Base-by-base conservation (phyloP, 1,139 yeast species). In the Debaryomycetaceae sp. region DNA sequence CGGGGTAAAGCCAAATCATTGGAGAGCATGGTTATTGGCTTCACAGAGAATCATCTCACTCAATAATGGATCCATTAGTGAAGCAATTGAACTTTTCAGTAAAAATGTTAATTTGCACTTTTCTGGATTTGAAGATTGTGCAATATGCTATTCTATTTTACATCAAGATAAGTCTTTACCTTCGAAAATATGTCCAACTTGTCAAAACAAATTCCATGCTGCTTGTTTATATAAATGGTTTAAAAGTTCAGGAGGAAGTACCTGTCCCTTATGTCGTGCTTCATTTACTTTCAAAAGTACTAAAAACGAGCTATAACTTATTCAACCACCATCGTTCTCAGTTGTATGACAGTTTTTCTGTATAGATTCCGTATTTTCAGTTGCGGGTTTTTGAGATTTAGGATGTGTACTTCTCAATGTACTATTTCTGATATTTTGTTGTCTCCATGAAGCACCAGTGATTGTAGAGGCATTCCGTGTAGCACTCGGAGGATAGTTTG, bases 171-270 rank as follows among this genome's bases (percentile, higher is more conserved):
- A 87, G 55, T 84, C 96, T 4, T 73, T 92, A 45, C 98, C 99
- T 5, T 80, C 88, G 30, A 91, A 89, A 64, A 77, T 76, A 5
- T 92, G 99, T 64, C 73, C 84, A 11, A 89, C 96, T 0, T 92
- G 99, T 72, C 81, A 81, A 55, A 91, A 94, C 68, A 87, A 85
- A 61, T 92, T 91, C 72, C 99, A 92, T 60, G 84, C 96, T n/a
- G 96, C 94, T 8, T 92, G 99, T 72, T 72, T 92, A 41, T 91
- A 88, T 71, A 87, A 91, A 60, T 92, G 99, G 99, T 92, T 92
- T 65, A 87, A 88, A 70, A 88, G 95, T 52, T 87, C 96, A 14
- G 94, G 94, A 34, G 78, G 87, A 41, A 84, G 88, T 50, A 84
- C 95, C 1, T 92, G 99, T 69, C 98, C 99, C 33, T 70, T 92